Base-by-base conservation (phyloP, 2,329 filamentous ascomycete species). In the Xylariales sp. region DNA sequence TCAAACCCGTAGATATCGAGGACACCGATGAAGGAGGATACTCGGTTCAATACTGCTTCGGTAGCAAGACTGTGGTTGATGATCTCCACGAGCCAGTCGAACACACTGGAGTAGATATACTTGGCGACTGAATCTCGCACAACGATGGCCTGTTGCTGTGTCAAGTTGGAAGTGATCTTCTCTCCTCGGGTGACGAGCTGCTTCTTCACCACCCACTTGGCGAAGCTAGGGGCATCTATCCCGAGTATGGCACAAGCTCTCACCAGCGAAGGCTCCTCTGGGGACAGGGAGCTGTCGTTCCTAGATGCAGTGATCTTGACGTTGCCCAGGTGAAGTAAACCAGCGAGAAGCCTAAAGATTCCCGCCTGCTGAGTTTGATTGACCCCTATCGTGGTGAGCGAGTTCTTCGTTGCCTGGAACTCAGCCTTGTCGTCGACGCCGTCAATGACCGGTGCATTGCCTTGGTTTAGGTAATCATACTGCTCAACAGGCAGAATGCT, bases 1-100 rank as follows among this genome's bases (percentile, higher is more conserved):
- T 98, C 93, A 59, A 98, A 98, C 49, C 91, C 91, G 65, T 97
- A 97, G 53, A 98, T 98, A 87, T 98, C 93, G 50, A 98, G 78
- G 35, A 98, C 93, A 64, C 93, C 93, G 56, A 98, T 98, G 65
- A 98, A 98, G 2, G 88, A 91, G 42, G 73, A 78, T 43, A 95
- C 88, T 29, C 87, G 80, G 54, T 76, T 82, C 39, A 97, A 65
- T 27, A 97, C 88, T 49, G 91, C 84, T 32, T 95, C 86, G 1
- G 89, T 89, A 10, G 93, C 93, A 53, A 98, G 72, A 60, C 89
- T 90, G 53, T 74, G 74, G 69, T 98, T 98, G 69, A 95, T 96
- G 45, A 86, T 87, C 55, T 97, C 90, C n/a, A 98, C 93, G 18
- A 98, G 77, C 93, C 93, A 98, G 71, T 98, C 93, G 62, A 98